Percentiles rank a stretch among this genome's conserved stretches.
phyloP scores from a whole-genome alignment of 495 filamentous ascomycete genomes.

The Aspergillus homomorphus region DNA sequence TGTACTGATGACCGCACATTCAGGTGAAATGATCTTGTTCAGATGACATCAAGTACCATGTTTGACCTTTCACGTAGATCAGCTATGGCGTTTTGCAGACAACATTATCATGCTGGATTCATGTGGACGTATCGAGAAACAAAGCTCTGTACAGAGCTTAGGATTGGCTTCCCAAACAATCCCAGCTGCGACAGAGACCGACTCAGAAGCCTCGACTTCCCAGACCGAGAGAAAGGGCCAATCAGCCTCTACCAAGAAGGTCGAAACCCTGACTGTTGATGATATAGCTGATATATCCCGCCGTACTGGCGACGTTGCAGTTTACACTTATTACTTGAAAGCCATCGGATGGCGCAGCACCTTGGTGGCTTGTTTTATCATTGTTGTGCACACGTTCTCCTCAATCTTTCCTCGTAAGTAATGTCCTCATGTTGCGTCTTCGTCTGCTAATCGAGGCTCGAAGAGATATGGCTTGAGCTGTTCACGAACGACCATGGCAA shows the following conservation, averaged over 20 bases:
- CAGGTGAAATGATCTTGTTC: not conserved
- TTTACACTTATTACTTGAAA: not conserved
- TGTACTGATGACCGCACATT: not conserved
- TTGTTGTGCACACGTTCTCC: constrained; percentile 1
- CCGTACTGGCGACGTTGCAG: not conserved
- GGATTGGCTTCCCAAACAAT: not conserved
- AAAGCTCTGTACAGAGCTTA: not conserved
- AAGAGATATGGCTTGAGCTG: constrained; percentile 2
- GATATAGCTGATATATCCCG: constrained; percentile 1
- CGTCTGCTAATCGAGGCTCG: not conserved
- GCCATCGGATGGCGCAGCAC: constrained; percentile 1
- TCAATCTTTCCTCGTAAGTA: not conserved
- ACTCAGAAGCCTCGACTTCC: not conserved
- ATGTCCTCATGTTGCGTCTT: not conserved
- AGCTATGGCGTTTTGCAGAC: not conserved
- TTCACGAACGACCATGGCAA: not conserved
- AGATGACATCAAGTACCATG: too few species aligned
- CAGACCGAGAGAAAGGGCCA: too few species aligned
- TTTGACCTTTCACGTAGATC: not conserved
- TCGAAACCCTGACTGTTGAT: not conserved
- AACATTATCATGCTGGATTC: not conserved
- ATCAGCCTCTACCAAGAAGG: not conserved
- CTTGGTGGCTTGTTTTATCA: not conserved
- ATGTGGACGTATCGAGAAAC: not conserved
- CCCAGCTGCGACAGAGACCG: not conserved